Percentiles rank a stretch among this genome's conserved stretches.
phyloP scores from a whole-genome alignment of 1,139 yeast species.

The Suhomyces panamericanus region DNA sequence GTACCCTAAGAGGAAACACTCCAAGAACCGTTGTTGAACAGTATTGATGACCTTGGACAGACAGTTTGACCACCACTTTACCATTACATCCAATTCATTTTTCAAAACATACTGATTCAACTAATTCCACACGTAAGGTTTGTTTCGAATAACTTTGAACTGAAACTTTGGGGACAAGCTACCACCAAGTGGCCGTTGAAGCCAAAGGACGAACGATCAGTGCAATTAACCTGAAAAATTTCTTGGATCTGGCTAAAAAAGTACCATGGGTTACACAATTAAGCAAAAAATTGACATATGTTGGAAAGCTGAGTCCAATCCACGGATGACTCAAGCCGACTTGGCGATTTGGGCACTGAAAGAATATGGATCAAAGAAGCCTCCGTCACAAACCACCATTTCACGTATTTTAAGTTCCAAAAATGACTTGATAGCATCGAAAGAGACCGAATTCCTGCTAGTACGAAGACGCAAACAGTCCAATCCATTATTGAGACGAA shows the following conservation, averaged over 20 bases:
- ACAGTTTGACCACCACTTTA: no score
- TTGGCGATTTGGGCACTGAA: conserved; percentile 64
- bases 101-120: no score
- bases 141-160: no score
- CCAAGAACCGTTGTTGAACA: no score
- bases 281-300: conserved; percentile 69
- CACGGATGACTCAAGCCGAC: conserved; percentile 68
- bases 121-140: no score
- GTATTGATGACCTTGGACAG: no score
- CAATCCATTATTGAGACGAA: conserved; percentile 56
- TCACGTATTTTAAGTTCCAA: conserved; percentile 60
- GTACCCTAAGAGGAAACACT: no score
- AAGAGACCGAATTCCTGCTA: conserved; percentile 56
- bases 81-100: no score
- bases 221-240: no score
- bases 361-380: conserved; percentile 49
- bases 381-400: conserved; percentile 70
- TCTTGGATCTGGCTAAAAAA: neutral
- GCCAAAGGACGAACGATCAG: no score
- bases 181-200: no score
- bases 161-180: no score
- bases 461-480: conserved; percentile 57
- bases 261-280: conserved; percentile 54
- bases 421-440: conserved; percentile 57
- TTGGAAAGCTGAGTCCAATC: conserved; percentile 63